Evolutionary conservation across 2,329 filamentous ascomycete genomes (phyloP).

Genomic region (Dactylellina sp.): DNA sequence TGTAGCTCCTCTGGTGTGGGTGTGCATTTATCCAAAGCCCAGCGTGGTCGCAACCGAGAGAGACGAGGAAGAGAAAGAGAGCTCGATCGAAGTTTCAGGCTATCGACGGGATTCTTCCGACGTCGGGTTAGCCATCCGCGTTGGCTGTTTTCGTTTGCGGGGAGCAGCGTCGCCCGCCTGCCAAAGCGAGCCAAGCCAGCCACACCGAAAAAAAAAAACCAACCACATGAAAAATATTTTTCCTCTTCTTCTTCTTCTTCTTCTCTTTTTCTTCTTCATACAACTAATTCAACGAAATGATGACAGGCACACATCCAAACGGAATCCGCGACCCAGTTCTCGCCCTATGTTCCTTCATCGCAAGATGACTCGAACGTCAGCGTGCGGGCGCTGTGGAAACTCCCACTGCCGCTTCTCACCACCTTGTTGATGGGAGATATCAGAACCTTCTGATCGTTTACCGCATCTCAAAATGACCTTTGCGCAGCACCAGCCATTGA

Average conservation of each 20-base stretch:
- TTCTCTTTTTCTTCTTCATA: constrained; percentile 51
- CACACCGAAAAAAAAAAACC: neutral
- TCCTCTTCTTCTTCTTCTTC: constrained; percentile 17
- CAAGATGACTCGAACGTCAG: constrained; percentile 45
- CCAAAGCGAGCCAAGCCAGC: no score
- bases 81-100: no score
- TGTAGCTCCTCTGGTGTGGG: neutral
- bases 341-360: constrained; percentile 49
- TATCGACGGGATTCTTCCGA: constrained; percentile 57
- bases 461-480: constrained; percentile 6
- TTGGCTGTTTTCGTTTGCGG: constrained; percentile 16
- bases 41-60: constrained; percentile 37
- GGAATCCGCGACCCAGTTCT: constrained; percentile 51
- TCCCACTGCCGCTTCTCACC: constrained; percentile 54
- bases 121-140: constrained; percentile 23
- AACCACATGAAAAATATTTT: constrained; percentile 27
- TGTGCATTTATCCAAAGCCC: constrained; percentile 47
- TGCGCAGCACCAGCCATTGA: no score
- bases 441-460: constrained; percentile 54
- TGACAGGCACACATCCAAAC: constrained; percentile 51
- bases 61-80: no score
- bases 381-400: constrained; percentile 57
- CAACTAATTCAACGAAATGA: constrained; percentile 58
- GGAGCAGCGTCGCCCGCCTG: constrained; percentile 13
- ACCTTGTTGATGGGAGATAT: constrained; percentile 54